These are phyloP conservation scores for Pharus latifolius DNA, from an alignment of 176 grass and related monocot genomes.

Conservation along the genomic window DNA sequence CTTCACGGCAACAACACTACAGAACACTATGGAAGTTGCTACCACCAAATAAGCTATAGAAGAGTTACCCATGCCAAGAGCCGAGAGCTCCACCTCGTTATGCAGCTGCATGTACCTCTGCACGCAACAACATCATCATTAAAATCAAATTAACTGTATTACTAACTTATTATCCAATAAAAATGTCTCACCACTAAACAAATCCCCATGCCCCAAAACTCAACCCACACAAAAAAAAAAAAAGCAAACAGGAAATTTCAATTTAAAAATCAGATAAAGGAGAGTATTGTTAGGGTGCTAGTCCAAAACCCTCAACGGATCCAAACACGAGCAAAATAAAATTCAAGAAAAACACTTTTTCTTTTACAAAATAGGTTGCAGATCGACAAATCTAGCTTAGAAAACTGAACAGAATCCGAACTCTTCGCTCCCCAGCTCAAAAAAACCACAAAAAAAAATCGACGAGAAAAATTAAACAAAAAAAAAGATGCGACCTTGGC, in stretches of 20 bases:
- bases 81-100: constrained; percentile 86
- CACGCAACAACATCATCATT: constrained; percentile 12
- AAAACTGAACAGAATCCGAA: background rate
- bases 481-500: constrained; percentile 45
- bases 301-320: background rate
- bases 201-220: background rate
- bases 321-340: background rate
- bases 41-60: background rate
- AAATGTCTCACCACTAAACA: background rate
- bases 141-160: too few relatives aligned
- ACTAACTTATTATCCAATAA: background rate
- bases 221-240: background rate
- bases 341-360: background rate
- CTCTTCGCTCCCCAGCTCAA: background rate
- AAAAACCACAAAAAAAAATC: background rate
- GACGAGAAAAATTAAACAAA: background rate
- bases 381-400: too few relatives aligned
- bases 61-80: constrained; percentile 89
- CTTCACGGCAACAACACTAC: background rate
- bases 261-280: background rate
- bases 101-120: constrained; percentile 97
- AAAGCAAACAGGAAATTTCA: background rate
- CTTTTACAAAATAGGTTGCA: background rate
- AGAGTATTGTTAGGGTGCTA: background rate
- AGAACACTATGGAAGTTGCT: background rate